A percentile compares a stretch with the other conserved stretches of the same genome.
Conservation (phyloP, 2,329 filamentous ascomycete species). For the Spiromastix sp. region DNA sequence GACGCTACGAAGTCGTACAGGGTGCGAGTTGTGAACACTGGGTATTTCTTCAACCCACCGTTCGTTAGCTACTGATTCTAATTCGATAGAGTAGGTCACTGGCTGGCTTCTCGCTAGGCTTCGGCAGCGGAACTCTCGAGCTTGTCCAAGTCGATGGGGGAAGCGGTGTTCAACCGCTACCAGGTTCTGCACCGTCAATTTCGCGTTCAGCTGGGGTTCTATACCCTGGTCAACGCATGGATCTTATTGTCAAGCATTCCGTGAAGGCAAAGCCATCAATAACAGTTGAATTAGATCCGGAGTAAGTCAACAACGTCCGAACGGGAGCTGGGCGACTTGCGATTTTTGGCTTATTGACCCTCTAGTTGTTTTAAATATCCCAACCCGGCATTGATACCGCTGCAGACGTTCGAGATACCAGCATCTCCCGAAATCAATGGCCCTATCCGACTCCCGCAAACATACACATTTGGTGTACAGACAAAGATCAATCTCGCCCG, state of each 20-base stretch:
- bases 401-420: constrained; percentile 27
- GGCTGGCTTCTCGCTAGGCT: constrained; percentile 28
- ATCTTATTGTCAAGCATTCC: constrained; percentile 23
- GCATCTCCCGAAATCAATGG: not conserved
- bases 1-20: constrained; percentile 20
- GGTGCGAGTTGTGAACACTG: constrained; percentile 35
- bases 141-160: constrained; percentile 35
- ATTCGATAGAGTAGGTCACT: constrained; percentile 21
- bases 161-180: constrained; percentile 18
- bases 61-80: not conserved
- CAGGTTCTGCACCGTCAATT: constrained; percentile 5
- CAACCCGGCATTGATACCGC: constrained; percentile 31
- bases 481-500: constrained; percentile 19
- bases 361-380: constrained; percentile 35
- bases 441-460: constrained; percentile 3
- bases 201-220: constrained; percentile 30
- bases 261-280: constrained; percentile 12
- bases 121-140: constrained; percentile 20
- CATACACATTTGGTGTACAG: not conserved
- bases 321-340: too few species aligned
- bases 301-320: constrained; percentile 18
- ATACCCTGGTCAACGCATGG: constrained; percentile 37
- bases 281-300: constrained; percentile 25
- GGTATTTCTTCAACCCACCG: constrained; percentile 17
- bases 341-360: not conserved